Base-by-base conservation (phyloP, 1,284 basidiomycete genomes). In the Phlebopus sp. region DNA sequence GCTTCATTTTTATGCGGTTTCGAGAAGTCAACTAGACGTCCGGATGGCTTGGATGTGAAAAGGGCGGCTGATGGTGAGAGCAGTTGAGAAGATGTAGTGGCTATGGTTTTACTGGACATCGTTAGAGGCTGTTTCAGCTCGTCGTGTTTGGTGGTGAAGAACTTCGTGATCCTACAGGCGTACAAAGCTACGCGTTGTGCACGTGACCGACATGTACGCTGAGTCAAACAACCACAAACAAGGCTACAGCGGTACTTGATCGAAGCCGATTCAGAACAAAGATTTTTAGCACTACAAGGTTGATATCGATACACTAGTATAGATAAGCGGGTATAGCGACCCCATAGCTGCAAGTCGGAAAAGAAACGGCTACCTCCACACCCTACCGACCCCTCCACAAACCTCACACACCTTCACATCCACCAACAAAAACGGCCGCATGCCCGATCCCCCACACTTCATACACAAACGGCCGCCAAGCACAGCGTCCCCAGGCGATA, bases 401-500 rank as follows among this genome's bases (percentile, higher is more conserved):
- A 66, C 59, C 1, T 62, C 58, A 54, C 72, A 82, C 51, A 57
- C 66, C 53, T 71, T 69, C 67, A 66, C 62, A 57, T 83, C 83
- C 44, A 88, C 74, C 1, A 85, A 57, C 37, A 87, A 64, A 44
- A 81, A 71, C 27, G 71, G 72, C 30, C 77, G 63, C 31, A 56
- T 67, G 1, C 87, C 87, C 17, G 66, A 62, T 2, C 87, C 87
- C 21, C 70, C 69, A 59, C 87, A 90, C 30, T 74, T 69, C 78
- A 75, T 80, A 61, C 87, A 90, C 50, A 77, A 47, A 36, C 67
- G 56, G 0, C 88, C 87, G 1, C 87, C 87, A 8, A 89, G 69
- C 37, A 86, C 66, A n/a, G 82, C 71, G 60, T 90, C 87, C 2
- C 87, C 87, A 0, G 87, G 75, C 1, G 55, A 53, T 42, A 83